A percentile compares a stretch with the other conserved stretches of the same genome.
phyloP scores from a whole-genome alignment of 2,329 filamentous ascomycete genomes.

The Daldinia sp. region DNA sequence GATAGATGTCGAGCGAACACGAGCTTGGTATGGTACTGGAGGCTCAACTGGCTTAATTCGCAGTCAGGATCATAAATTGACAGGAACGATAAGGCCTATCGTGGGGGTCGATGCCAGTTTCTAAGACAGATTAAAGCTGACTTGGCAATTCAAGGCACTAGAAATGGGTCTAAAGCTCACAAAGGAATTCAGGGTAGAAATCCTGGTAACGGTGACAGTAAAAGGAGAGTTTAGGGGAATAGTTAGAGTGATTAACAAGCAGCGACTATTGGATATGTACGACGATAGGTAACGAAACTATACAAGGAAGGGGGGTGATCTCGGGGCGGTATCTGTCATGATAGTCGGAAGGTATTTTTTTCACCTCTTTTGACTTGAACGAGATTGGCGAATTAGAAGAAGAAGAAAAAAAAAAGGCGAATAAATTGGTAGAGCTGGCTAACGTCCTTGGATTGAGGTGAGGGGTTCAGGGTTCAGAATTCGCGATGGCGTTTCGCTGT shows the following conservation, averaged over 20 bases:
- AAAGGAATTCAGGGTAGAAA: conserved; percentile 29
- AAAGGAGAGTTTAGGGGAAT: conserved; percentile 10
- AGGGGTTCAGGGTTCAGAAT: conserved; percentile 37
- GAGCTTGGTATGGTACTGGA: conserved; percentile 5
- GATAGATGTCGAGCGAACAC: conserved; percentile 6
- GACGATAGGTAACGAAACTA: conserved; percentile 25
- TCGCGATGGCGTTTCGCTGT: conserved; percentile 29
- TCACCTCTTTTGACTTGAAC: neutral
- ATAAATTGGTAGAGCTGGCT: conserved; percentile 31
- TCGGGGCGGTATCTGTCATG: conserved; percentile 26
- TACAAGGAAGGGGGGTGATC: conserved; percentile 20
- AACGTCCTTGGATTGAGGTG: conserved; percentile 30
- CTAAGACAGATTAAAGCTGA: conserved; percentile 9
- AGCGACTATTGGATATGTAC: conserved; percentile 3
- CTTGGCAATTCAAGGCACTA: conserved; percentile 4
- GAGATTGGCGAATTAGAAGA: conserved; percentile 25
- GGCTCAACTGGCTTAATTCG: conserved; percentile 6
- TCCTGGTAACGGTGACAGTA: conserved; percentile 28
- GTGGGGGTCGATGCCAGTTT: conserved; percentile 4
- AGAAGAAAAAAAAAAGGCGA: conserved; percentile 31
- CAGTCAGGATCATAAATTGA: conserved; percentile 15
- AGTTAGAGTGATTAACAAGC: neutral
- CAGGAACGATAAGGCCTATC: conserved; percentile 8
- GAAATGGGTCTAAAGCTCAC: conserved; percentile 20
- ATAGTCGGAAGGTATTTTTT: conserved; percentile 22